Percentiles rank a stretch among this genome's conserved stretches.
phyloP scores from a whole-genome alignment of 2,329 filamentous ascomycete genomes.

The Colletotrichum salicis region DNA sequence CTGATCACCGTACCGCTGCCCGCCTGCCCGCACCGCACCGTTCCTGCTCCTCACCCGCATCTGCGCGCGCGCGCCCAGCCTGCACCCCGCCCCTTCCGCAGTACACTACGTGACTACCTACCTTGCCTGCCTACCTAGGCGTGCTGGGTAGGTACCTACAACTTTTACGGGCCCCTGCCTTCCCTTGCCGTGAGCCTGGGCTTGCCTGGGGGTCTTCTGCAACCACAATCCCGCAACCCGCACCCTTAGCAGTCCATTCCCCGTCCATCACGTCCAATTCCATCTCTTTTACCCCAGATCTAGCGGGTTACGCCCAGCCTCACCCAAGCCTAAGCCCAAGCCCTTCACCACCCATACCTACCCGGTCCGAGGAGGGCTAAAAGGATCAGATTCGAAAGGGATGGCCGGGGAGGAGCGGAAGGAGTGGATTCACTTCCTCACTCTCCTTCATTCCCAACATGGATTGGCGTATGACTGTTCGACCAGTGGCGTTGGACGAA shows the following conservation, averaged over 20 bases:
- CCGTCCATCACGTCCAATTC: background rate
- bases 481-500: background rate
- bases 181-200: background rate
- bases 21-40: background rate
- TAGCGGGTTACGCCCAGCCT: background rate
- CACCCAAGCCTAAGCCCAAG: background rate
- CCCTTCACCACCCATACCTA: background rate
- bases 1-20: background rate
- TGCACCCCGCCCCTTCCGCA: background rate
- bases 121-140: too few species aligned
- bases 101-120: too few species aligned
- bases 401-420: slow-evolving; percentile 3
- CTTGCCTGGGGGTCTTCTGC: background rate
- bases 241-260: background rate
- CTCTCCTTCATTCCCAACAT: background rate
- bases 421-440: background rate
- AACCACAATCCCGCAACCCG: background rate
- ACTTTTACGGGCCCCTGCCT: too few species aligned
- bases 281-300: slow-evolving; percentile 24
- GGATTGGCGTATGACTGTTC: slow-evolving; percentile 1
- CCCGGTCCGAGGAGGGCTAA: background rate
- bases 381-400: background rate
- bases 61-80: background rate
- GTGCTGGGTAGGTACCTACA: too few species aligned
- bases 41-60: background rate